A percentile compares a stretch with the other conserved stretches of the same genome.
These are phyloP conservation scores for Aaosphaeria pasadenensis DNA, from an alignment of 2,329 filamentous ascomycete genomes.

Conservation along the genomic window DNA sequence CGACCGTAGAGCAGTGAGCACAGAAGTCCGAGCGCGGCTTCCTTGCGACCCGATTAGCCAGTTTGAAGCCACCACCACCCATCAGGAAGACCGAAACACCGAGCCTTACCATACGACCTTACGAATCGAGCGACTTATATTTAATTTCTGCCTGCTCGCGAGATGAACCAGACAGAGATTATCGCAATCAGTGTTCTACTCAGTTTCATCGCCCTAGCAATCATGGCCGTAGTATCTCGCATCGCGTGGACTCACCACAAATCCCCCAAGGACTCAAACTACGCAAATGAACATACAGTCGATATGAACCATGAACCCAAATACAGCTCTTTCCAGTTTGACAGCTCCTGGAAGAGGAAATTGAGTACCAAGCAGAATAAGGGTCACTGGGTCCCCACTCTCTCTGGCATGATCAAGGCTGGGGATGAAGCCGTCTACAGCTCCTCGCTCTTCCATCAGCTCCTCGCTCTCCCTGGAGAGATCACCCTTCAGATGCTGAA, in stretches of 20 bases:
- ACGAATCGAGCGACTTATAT: background rate
- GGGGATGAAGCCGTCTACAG: constrained; percentile 28
- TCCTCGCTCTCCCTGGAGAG: constrained; percentile 20
- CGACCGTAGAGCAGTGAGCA: no score
- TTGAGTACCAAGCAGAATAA: constrained; percentile 16
- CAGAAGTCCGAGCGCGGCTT: constrained; percentile 9
- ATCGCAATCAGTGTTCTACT: constrained; percentile 16
- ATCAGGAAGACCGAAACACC: constrained; percentile 6
- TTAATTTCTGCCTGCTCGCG: background rate
- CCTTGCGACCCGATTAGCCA: constrained; percentile 11
- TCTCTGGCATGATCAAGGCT: constrained; percentile 31
- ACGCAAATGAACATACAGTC: background rate
- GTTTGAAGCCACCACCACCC: constrained; percentile 6
- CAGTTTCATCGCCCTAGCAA: constrained; percentile 12
- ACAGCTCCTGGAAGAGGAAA: constrained; percentile 16
- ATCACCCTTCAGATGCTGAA: constrained; percentile 22
- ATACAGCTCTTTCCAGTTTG: background rate
- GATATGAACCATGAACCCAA: constrained; percentile 6
- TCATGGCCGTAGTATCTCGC: constrained; percentile 30
- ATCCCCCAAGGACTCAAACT: constrained; percentile 12
- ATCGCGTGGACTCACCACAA: constrained; percentile 19
- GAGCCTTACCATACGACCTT: constrained; percentile 4
- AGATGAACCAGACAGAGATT: constrained; percentile 12
- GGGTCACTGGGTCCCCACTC: constrained; percentile 19
- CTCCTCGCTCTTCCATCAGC: constrained; percentile 21